Evolutionary conservation across 2,329 filamentous ascomycete genomes (phyloP).

Genomic region (Fusarium sp.): DNA sequence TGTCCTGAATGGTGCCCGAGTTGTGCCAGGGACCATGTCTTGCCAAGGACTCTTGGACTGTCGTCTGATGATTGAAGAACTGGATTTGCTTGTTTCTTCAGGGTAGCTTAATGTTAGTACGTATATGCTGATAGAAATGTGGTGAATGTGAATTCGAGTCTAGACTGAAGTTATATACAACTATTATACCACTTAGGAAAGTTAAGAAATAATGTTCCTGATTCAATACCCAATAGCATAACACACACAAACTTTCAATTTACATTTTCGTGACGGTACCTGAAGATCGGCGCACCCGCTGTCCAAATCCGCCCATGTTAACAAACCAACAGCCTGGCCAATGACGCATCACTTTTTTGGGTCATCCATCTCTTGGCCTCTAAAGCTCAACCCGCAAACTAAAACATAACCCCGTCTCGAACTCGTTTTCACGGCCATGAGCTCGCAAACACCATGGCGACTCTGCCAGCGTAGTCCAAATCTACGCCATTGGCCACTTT

Average conservation of each 20-base stretch:
- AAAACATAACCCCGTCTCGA: constrained; percentile 26
- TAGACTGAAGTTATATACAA: no score
- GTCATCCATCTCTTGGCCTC: constrained; percentile 37
- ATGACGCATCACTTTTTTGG: constrained; percentile 43
- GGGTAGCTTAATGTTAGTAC: neutral
- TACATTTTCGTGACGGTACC: constrained; percentile 12
- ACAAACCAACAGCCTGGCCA: constrained; percentile 31
- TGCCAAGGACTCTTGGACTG: neutral
- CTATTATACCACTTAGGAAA: neutral
- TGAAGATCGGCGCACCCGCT: constrained; percentile 17
- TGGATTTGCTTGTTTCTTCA: neutral
- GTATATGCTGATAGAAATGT: neutral
- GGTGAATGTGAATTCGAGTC: neutral
- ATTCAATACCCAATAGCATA: neutral
- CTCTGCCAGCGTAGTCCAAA: constrained; percentile 44
- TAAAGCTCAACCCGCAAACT: constrained; percentile 21
- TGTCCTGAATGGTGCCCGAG: neutral
- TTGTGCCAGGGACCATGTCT: constrained; percentile 10
- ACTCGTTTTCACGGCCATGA: constrained; percentile 48
- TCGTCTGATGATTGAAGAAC: neutral
- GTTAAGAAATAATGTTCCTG: neutral
- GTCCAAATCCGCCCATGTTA: constrained; percentile 24
- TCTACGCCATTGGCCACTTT: constrained; percentile 37
- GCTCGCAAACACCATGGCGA: constrained; percentile 51
- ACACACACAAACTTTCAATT: neutral